Evolutionary conservation across 495 filamentous ascomycete species (phyloP).

Genomic region (Podospora didyma): DNA sequence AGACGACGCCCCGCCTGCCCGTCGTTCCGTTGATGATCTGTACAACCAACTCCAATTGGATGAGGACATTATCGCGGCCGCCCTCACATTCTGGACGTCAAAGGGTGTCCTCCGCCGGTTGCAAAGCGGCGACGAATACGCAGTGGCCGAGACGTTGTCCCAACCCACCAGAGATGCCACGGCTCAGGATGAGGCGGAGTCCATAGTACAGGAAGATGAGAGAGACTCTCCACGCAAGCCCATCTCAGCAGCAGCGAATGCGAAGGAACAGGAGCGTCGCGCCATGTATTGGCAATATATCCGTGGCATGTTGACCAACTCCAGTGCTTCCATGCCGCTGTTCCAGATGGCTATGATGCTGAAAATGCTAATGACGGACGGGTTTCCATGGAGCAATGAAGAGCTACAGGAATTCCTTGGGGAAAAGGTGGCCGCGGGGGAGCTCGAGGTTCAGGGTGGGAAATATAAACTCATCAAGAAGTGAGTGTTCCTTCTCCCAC

Average conservation of each 20-base stretch:
- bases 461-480: constrained; percentile 61
- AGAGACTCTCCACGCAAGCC: constrained; percentile 30
- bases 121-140: constrained; percentile 27
- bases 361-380: constrained; percentile 79
- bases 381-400: constrained; percentile 74
- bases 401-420: constrained; percentile 73
- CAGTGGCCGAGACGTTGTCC: constrained; percentile 37
- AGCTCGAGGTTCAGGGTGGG: constrained; percentile 70
- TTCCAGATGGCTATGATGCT: constrained; percentile 88
- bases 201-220: background rate
- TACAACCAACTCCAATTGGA: constrained; percentile 68
- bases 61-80: constrained; percentile 65
- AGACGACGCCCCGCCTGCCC: constrained; percentile 29
- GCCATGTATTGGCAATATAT: constrained; percentile 88
- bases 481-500: constrained; percentile 16
- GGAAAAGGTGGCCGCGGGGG: constrained; percentile 66
- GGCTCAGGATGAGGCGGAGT: constrained; percentile 10
- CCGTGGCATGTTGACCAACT: constrained; percentile 90
- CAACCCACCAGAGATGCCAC: constrained; percentile 32
- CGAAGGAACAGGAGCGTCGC: constrained; percentile 67
- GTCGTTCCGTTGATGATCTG: constrained; percentile 60
- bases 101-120: constrained; percentile 70
- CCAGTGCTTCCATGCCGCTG: constrained; percentile 68
- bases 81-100: constrained; percentile 80
- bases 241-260: constrained; percentile 37